Conservation (phyloP, 2,329 filamentous ascomycete species). For the Pseudocercospora cruenta region DNA sequence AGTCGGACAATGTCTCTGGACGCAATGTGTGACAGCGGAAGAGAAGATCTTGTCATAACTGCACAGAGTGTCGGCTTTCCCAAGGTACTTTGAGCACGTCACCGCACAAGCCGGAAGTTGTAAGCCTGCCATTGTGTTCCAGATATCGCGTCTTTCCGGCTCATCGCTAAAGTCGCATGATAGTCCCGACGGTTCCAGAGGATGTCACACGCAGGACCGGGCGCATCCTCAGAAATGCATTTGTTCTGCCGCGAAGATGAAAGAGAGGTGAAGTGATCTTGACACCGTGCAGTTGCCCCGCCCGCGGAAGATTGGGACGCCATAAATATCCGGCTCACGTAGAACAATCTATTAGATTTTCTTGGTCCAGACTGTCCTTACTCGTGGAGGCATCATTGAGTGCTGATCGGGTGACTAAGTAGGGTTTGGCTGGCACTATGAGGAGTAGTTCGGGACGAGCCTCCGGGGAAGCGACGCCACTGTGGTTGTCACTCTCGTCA, state of each 20-base stretch:
- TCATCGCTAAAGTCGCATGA: neutral
- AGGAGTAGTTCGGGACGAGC: no score
- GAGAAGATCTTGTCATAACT: constrained; percentile 16
- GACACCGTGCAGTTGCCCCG: neutral
- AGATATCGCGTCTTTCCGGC: neutral
- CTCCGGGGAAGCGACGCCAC: no score
- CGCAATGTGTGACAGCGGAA: constrained; percentile 16
- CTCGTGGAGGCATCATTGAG: no score
- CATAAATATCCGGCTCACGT: neutral
- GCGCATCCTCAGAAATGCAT: neutral
- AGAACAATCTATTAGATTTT: neutral
- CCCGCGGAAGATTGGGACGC: neutral
- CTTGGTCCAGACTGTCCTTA: no score
- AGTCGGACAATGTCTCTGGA: constrained; percentile 12
- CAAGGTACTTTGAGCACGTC: neutral
- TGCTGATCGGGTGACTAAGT: no score
- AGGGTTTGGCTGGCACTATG: no score
- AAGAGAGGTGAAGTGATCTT: neutral
- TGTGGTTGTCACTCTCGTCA: no score
- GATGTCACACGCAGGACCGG: neutral
- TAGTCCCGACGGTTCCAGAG: neutral
- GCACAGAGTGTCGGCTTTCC: neutral
- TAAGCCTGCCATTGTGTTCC: neutral
- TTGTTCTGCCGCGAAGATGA: neutral
- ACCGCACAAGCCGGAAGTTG: neutral